Base-by-base conservation (phyloP, 345 rosid species). In the Leavenworthia alabamica region DNA sequence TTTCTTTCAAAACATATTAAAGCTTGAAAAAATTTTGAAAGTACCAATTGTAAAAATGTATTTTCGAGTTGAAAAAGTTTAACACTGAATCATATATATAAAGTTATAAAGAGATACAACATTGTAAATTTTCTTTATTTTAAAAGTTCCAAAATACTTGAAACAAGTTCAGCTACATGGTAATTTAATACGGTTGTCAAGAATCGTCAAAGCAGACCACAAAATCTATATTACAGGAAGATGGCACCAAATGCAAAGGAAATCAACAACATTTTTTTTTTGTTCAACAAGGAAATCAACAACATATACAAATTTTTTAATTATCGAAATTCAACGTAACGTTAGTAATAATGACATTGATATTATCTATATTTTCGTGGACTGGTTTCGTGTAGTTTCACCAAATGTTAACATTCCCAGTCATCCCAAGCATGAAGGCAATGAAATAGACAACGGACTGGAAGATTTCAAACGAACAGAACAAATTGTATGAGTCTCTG, bases 371-470 rank as follows among this genome's bases (percentile, higher is more conserved):
- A 44, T 31, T 48, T 20, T 17, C 49, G 32, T n/a, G 49, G 39
- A 54, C 20, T 46, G 46, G 7, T n/a, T n/a, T n/a, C n/a, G n/a
- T n/a, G n/a, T n/a, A n/a, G n/a, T n/a, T n/a, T n/a, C n/a, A n/a
- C n/a, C n/a, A n/a, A 62, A 56, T 15, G 61, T 64, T 62, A 61
- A 77, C 39, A 70, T 82, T 79, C 73, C 73, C 80, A 33, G 87
- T 75, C 53, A 65, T 68, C 17, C 95, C 86, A 29, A 90, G 63
- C 65, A 68, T 77, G 55, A 83, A n/a, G 24, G 84, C 90, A 44
- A 87, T 66, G 68, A 81, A 13, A 7, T 88, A 74, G 45, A 90
- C 75, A 59, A 82, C 37, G 1, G 93, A 68, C 97, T 87, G 90
- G 53, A 68, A n/a, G 28, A 49, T 5, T 41, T 17, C 20, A 42